Base-by-base conservation (phyloP, 2,329 filamentous ascomycete species). In the Furcasterigmium furcatum region DNA sequence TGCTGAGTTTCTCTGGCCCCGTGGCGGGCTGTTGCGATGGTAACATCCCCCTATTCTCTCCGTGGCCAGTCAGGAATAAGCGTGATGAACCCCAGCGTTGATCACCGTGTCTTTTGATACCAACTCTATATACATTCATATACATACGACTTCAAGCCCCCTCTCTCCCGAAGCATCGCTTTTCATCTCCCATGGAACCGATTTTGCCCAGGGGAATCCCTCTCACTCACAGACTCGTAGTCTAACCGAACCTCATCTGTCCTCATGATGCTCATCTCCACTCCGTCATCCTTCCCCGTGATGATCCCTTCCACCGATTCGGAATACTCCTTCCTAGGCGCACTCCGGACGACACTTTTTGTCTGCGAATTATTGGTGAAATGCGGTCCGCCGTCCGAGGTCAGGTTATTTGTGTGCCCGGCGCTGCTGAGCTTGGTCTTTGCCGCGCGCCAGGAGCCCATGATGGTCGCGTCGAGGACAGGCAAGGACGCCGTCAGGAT, bases 401-500 rank as follows among this genome's bases (percentile, higher is more conserved):
- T 47, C 18, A 38, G 44, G 13, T 22, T 40, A 12, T 50, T 41
- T n/a, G 29, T 30, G 14, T 45, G 38, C 5, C 16, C 25, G 6
- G 48, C 42, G 13, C 47, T 21, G 14, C 42, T 43, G 4, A 47
- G 39, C 9, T 35, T 30, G 2, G 43, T 40, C 35, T 30, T 49
- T 13, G 51, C 39, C 13, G 39, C 43, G 10, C 19, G 43, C 51
- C 46, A 53, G 4, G 39, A 42, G 8, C 45, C 46, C 48, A 51
- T 45, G n/a, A 53, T 47, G 12, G 49, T 45, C 2, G 56, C 55
- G 14, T 56, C 55, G 39, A 64, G 47, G 9, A 61, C 52, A 1
- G 61, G 61, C 7, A 64, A 51, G 1, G 58, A 61, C 2, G 61
- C 61, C 1, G 55, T 58, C 3, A 58, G 44, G 3, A 60, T 53